Evolutionary conservation across 495 filamentous ascomycete species (phyloP).

Genomic region (Podospora australis): DNA sequence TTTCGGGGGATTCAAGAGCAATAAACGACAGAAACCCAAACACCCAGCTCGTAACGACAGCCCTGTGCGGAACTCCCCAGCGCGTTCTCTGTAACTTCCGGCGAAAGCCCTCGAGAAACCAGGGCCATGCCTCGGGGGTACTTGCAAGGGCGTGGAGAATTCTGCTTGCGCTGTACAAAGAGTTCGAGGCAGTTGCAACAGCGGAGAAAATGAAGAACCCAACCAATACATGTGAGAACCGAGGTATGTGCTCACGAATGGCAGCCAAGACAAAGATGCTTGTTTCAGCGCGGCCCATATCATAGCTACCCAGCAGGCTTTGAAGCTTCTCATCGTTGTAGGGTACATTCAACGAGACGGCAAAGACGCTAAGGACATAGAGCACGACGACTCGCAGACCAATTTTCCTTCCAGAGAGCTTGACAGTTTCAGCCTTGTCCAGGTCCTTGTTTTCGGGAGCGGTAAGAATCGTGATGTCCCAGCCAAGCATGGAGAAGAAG

Average conservation of each 20-base stretch:
- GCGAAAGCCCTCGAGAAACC: slow-evolving; percentile 19
- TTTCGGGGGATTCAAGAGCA: slow-evolving; percentile 20
- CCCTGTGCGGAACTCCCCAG: slow-evolving; percentile 39
- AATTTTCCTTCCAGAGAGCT: slow-evolving; percentile 37
- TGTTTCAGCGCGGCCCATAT: slow-evolving; percentile 34
- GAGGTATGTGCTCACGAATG: slow-evolving; percentile 25
- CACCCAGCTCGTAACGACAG: slow-evolving; percentile 35
- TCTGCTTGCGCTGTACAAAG: slow-evolving; percentile 32
- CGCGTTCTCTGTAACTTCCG: slow-evolving; percentile 35
- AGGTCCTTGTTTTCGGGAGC: slow-evolving; percentile 38
- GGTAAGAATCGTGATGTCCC: slow-evolving; percentile 36
- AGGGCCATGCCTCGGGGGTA: slow-evolving; percentile 33
- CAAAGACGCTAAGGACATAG: slow-evolving; percentile 32
- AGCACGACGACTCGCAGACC: slow-evolving; percentile 34
- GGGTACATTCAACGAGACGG: slow-evolving; percentile 35
- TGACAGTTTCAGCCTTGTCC: slow-evolving; percentile 34
- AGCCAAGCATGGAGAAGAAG: slow-evolving; percentile 40
- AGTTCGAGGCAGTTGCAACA: slow-evolving; percentile 29
- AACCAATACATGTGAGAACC: slow-evolving; percentile 33
- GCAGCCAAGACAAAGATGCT: slow-evolving; percentile 32
- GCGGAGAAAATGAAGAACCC: slow-evolving; percentile 41
- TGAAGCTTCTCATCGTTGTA: slow-evolving; percentile 23
- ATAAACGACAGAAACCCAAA: slow-evolving; percentile 40
- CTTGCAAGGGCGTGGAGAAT: slow-evolving; percentile 36
- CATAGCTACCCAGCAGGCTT: slow-evolving; percentile 11